Percentiles rank a stretch among this genome's conserved stretches.
phyloP scores from a whole-genome alignment of 2,329 filamentous ascomycete species.

The Fusarium sp. region DNA sequence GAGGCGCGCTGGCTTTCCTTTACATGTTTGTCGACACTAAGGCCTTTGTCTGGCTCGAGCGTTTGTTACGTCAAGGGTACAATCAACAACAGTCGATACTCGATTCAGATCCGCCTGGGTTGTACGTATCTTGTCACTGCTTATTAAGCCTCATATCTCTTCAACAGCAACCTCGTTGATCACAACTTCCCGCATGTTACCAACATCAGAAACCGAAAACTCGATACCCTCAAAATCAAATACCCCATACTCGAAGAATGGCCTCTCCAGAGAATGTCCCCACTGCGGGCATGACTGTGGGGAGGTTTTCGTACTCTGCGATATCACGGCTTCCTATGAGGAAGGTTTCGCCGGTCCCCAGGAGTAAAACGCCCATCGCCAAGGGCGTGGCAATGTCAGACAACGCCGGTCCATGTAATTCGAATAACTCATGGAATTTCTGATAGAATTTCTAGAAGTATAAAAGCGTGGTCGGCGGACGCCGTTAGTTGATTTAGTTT shows the following conservation, averaged over 20 bases:
- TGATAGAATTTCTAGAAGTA: background rate
- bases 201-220: background rate
- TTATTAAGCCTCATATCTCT: background rate
- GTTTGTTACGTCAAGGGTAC: background rate
- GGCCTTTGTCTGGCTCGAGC: background rate
- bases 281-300: background rate
- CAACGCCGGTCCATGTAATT: background rate
- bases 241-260: background rate
- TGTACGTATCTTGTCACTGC: background rate
- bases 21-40: background rate
- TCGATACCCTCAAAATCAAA: background rate
- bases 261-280: background rate
- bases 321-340: slow-evolving; percentile 1
- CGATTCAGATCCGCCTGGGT: background rate
- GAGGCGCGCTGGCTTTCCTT: slow-evolving; percentile 7
- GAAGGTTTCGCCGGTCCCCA: background rate
- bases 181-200: background rate
- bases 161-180: background rate
- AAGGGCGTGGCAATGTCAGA: background rate
- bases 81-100: background rate
- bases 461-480: background rate
- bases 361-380: background rate
- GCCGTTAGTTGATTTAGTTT: background rate
- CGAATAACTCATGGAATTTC: background rate
- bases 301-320: background rate